A percentile compares a stretch with the other conserved stretches of the same genome.
Conservation (phyloP, 2,329 filamentous ascomycete genomes). For the Aspergillus phoenicis region DNA sequence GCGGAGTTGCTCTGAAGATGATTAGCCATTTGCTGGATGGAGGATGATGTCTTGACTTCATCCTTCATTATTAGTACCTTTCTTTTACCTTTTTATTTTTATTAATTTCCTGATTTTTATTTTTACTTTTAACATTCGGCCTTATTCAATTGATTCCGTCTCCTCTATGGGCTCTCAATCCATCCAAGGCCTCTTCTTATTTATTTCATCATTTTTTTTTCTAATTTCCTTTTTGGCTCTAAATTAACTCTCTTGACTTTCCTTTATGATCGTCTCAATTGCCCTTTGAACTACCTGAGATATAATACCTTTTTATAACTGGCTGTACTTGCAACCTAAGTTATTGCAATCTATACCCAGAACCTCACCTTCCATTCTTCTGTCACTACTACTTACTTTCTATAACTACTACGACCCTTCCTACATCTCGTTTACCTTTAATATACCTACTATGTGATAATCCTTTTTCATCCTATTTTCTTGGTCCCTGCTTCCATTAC, state of each 20-base stretch:
- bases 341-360: conserved; percentile 16
- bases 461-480: conserved; percentile 33
- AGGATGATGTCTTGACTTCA: conserved; percentile 43
- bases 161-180: conserved; percentile 12
- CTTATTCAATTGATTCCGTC: conserved; percentile 16
- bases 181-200: conserved; percentile 15
- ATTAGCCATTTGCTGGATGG: conserved; percentile 30
- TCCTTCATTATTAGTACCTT: conserved; percentile 25
- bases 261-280: conserved; percentile 19
- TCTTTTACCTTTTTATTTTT: conserved; percentile 16
- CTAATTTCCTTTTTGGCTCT: conserved; percentile 13
- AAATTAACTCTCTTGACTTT: conserved; percentile 23
- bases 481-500: conserved; percentile 53
- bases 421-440: conserved; percentile 2
- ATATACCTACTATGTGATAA: conserved; percentile 19
- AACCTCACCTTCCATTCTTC: conserved; percentile 21
- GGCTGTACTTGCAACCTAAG: conserved; percentile 22
- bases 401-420: conserved; percentile 17
- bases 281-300: conserved; percentile 23
- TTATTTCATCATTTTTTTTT: conserved; percentile 33
- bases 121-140: conserved; percentile 19
- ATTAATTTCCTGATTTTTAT: conserved; percentile 15
- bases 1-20: conserved; percentile 26
- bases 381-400: conserved; percentile 11
- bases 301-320: conserved; percentile 23